A percentile compares a stretch with the other conserved stretches of the same genome.
phyloP scores from a whole-genome alignment of 208 protist species.

The Leptomonas pyrrhocoris region DNA sequence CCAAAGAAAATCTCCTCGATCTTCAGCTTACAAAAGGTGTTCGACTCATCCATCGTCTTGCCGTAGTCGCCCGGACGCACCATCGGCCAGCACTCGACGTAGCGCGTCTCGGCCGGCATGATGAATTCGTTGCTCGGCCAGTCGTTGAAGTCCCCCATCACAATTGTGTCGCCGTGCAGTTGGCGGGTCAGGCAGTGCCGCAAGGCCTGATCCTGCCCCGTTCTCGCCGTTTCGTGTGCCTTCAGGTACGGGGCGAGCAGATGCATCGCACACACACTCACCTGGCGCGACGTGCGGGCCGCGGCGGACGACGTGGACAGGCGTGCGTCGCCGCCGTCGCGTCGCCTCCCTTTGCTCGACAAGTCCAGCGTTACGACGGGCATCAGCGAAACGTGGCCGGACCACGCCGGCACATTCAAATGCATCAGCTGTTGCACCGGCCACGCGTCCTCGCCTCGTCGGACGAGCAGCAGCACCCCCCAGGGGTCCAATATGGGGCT shows the following conservation, averaged over 20 bases:
- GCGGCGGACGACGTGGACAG: background rate
- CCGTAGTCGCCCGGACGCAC: conserved; percentile 66
- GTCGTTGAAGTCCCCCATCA: conserved; percentile 93
- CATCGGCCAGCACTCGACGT: conserved; percentile 84
- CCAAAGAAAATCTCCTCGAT: conserved; percentile 93
- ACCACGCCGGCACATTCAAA: conserved; percentile 89
- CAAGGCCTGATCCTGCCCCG: conserved; percentile 72
- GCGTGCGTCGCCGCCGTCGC: background rate
- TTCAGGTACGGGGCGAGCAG: conserved; percentile 86
- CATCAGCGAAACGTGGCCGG: conserved; percentile 86
- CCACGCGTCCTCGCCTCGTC: conserved; percentile 40
- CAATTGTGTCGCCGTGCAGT: conserved; percentile 61
- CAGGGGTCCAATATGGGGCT: conserved; percentile 76
- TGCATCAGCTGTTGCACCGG: conserved; percentile 58
- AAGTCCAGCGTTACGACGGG: conserved; percentile 65
- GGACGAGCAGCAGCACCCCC: conserved; percentile 85
- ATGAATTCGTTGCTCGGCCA: conserved; percentile 87
- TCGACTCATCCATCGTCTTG: conserved; percentile 92
- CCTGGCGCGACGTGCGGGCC: background rate
- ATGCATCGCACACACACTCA: conserved; percentile 49
- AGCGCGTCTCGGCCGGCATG: conserved; percentile 79
- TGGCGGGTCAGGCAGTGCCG: conserved; percentile 58
- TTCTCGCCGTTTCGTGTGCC: conserved; percentile 69
- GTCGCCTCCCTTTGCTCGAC: background rate
- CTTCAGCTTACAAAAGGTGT: conserved; percentile 91